phyloP scores from a whole-genome alignment of 2,329 filamentous ascomycete species.

The Penicillium paneum region DNA sequence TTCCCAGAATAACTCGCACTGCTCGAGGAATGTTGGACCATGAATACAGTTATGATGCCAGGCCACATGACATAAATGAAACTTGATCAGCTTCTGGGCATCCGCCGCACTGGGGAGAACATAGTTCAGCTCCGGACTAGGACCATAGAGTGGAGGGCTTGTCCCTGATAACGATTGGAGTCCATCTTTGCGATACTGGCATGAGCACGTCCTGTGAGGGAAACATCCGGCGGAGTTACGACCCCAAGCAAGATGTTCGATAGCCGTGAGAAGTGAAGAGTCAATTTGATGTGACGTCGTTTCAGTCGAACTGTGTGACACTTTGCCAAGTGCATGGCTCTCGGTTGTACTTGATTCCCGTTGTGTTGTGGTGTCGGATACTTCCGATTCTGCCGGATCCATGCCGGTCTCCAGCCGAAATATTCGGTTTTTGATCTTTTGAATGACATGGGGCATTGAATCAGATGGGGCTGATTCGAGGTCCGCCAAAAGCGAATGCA shows the following conservation, averaged over 20 bases:
- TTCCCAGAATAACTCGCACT: conserved; percentile 26
- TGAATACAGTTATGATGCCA: conserved; percentile 30
- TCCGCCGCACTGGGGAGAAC: conserved; percentile 10
- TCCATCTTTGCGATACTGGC: conserved; percentile 23
- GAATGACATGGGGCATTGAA: conserved; percentile 3
- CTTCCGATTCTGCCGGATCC: conserved; percentile 1
- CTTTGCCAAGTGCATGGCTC: conserved; percentile 2
- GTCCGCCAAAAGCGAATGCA: conserved; percentile 21
- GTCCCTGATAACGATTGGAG: conserved; percentile 12
- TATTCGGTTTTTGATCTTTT: conserved; percentile 20
- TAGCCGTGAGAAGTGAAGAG: conserved; percentile 30
- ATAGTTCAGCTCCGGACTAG: conserved; percentile 6
- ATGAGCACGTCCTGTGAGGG: conserved; percentile 33
- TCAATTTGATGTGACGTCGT: conserved; percentile 17
- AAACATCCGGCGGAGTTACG: conserved; percentile 35
- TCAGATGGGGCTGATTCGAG: conserved; percentile 15
- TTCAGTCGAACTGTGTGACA: conserved; percentile 4
- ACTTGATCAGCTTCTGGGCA: conserved; percentile 23
- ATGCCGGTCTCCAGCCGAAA: conserved; percentile 21
- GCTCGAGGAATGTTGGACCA: conserved; percentile 24
- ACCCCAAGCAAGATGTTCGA: conserved; percentile 42
- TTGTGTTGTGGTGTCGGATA: neutral
- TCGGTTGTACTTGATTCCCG: conserved; percentile 7
- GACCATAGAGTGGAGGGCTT: conserved; percentile 8
- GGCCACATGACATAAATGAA: conserved; percentile 22